A percentile compares a stretch with the other conserved stretches of the same genome.
phyloP scores from a whole-genome alignment of 164 flowering plant genomes.

The Brasenia schreberi region DNA sequence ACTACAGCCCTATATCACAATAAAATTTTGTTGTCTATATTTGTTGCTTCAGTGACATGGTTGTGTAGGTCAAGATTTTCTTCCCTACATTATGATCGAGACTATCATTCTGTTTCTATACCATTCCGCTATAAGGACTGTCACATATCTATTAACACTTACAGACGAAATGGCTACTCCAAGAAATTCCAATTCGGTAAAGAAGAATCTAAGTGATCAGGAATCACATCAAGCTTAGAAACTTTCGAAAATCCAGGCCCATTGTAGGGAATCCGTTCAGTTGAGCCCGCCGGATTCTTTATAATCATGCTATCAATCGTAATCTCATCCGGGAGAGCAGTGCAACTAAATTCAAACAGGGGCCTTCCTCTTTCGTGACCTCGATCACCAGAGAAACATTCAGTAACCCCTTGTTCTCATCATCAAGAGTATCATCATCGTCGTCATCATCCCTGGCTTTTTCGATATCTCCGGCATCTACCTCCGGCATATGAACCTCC shows the following conservation, averaged over 20 bases:
- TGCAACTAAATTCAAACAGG: conserved; percentile 13
- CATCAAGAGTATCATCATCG: conserved; percentile 3
- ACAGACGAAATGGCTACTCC: too few species aligned
- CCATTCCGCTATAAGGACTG: too few species aligned
- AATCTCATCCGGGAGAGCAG: conserved; percentile 7
- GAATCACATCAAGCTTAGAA: background rate
- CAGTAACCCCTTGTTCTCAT: conserved; percentile 1
- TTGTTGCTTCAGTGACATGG: too few species aligned
- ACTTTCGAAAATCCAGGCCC: conserved; percentile 21
- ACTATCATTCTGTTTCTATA: too few species aligned
- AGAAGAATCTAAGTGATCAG: too few species aligned
- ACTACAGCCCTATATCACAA: too few species aligned
- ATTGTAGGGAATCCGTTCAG: conserved; percentile 10
- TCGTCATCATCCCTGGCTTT: conserved; percentile 2
- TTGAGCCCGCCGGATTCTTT: conserved; percentile 7
- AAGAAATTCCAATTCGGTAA: too few species aligned
- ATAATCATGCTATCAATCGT: conserved; percentile 11
- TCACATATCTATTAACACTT: too few species aligned
- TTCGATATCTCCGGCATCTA: conserved; percentile 3
- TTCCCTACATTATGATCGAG: too few species aligned
- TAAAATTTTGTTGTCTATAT: too few species aligned
- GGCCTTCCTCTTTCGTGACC: conserved; percentile 14
- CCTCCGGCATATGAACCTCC: conserved; percentile 13
- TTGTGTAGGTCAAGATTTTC: too few species aligned
- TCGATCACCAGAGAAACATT: conserved; percentile 12